Evolutionary conservation across 352 stramenopile genomes (phyloP), one percentile per base, ranked within the genome.

Genomic region (Blastocystis sp.): DNA sequence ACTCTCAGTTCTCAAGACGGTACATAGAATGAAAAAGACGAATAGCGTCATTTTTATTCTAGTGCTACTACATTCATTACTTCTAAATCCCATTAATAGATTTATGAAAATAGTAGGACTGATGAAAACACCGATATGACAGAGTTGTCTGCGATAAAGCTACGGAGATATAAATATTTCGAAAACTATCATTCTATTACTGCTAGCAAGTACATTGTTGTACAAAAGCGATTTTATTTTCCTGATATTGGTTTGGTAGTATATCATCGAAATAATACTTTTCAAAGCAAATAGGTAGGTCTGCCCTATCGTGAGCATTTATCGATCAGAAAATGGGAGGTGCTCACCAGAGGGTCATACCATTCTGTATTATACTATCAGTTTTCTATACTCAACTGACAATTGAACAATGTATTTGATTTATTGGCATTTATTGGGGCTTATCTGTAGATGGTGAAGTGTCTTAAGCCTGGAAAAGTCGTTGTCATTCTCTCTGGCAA

Each of bases 401-500:
- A 24, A 88, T 75, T 73, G 9, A 39, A 34, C 16, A 76, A 81
- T 26, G 64, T 88, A 88, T 18, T 16, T 50, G 30, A 5, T 43
- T 88, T 88, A 54, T 41, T 69, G 5, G 26, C 16, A 55, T 34
- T 20, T 65, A 24, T 41, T 18, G 24, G 34, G 24, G 63, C 34
- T 63, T 64, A 63, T 63, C 20, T 41, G 20, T 81, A 81, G 70
- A 81, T 81, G 70, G 70, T 81, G 20, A 88, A 88, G 76, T 88
- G 34, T 88, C 64, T 88, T 76, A 88, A 90, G 69, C 41, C 79
- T 26, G 85, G 85, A 75, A 90, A 90, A 56, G 85, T 90, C 41
- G 85, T 90, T 24, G 50, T 90, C 54, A 50, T 90, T 64, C 50
- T 90, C n/a, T 79, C 85, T 78, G 85, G 85, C 20, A 76, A 76